phyloP scores from a whole-genome alignment of 164 flowering plant genomes.

The Berberis vulgaris region DNA sequence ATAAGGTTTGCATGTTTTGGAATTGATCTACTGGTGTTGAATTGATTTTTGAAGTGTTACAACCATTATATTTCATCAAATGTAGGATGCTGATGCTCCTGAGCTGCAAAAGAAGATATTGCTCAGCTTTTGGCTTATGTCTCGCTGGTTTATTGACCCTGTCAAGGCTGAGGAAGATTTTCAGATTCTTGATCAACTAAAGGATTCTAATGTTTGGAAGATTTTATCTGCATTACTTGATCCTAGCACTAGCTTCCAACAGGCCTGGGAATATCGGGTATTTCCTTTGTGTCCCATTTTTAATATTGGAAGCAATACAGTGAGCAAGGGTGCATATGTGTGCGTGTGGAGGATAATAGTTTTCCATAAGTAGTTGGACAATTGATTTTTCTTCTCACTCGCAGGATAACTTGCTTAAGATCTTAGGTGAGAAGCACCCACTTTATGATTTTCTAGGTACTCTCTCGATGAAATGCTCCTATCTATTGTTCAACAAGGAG shows the following conservation, averaged over 20 bases:
- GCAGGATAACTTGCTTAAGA: conserved; percentile 84
- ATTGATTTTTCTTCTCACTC: conserved; percentile 4
- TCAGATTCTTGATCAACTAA: conserved; percentile 74
- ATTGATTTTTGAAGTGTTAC: neutral
- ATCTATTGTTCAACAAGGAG: conserved; percentile 83
- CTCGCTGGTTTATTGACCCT: conserved; percentile 78
- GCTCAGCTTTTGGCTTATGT: conserved; percentile 67
- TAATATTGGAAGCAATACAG: neutral
- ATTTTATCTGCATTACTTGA: conserved; percentile 58
- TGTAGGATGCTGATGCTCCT: conserved; percentile 71
- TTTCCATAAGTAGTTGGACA: too few species aligned
- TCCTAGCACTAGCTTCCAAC: conserved; percentile 49
- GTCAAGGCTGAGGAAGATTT: conserved; percentile 78
- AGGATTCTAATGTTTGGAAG: conserved; percentile 88
- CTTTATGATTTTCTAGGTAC: conserved; percentile 70
- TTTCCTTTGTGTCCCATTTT: neutral
- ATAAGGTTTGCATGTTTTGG: conserved; percentile 48
- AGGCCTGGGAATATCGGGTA: conserved; percentile 58
- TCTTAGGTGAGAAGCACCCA: conserved; percentile 74
- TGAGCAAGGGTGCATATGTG: neutral
- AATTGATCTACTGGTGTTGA: conserved; percentile 3
- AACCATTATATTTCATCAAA: conserved; percentile 2
- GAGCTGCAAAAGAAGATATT: conserved; percentile 67
- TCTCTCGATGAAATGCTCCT: conserved; percentile 77
- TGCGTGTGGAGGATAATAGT: neutral